Evolutionary conservation across 345 rosid species (phyloP).

Genomic region (Salix arbutifolia): DNA sequence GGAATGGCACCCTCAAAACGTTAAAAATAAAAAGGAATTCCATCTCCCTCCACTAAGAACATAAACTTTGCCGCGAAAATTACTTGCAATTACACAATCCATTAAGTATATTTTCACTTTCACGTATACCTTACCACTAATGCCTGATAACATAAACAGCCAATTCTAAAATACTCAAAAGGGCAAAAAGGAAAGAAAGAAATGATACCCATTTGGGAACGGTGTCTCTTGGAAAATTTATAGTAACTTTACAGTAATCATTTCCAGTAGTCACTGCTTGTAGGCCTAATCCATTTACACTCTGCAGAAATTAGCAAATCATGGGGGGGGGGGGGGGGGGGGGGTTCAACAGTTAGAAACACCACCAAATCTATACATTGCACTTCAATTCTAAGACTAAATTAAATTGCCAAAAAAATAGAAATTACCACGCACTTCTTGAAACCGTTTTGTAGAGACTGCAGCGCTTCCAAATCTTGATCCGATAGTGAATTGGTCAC

Average conservation of each 20-base stretch:
- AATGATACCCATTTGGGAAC: slow-evolving; percentile 79
- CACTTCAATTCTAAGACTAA: neutral
- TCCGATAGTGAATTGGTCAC: slow-evolving; percentile 41
- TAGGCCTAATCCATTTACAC: slow-evolving; percentile 86
- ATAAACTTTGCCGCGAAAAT: neutral
- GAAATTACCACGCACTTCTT: slow-evolving; percentile 78
- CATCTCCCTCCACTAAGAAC: neutral
- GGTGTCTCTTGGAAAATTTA: slow-evolving; percentile 68
- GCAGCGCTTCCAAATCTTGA: slow-evolving; percentile 70
- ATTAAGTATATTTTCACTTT: neutral
- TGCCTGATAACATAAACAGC: neutral
- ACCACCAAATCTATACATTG: neutral
- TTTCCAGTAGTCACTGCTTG: slow-evolving; percentile 47
- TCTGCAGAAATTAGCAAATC: slow-evolving; percentile 38
- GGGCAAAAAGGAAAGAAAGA: neutral
- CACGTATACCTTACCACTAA: neutral
- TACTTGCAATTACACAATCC: neutral
- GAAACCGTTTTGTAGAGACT: slow-evolving; percentile 56
- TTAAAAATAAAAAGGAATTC: neutral
- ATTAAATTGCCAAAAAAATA: neutral
- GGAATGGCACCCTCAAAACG: neutral
- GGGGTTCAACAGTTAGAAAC: neutral
- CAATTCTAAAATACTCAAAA: neutral
- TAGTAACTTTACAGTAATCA: slow-evolving; percentile 59
- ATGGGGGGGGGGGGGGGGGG: neutral